Evolutionary conservation across 2,329 filamentous ascomycete species (phyloP), one percentile per base, ranked within the genome.

Genomic region (Pseudogymnoascus sp.): DNA sequence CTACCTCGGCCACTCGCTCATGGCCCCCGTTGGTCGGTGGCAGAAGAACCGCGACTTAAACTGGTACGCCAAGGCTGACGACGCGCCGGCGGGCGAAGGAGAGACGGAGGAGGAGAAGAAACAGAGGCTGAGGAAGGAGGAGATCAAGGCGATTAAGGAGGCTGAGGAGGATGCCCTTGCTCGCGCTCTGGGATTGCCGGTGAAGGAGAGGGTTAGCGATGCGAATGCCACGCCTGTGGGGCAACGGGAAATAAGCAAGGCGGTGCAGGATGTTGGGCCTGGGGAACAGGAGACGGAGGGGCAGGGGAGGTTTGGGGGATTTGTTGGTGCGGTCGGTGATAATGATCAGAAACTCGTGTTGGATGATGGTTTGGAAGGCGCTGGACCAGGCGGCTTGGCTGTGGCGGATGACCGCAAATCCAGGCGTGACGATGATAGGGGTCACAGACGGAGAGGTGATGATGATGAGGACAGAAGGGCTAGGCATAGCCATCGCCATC

Each of bases 161-260:
- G 91, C 89, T 0, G 95, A 99, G 71, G 90, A 96, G 72, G 93
- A 97, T 74, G 95, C 93, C 1, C 88, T 97, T 73, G 87, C 91
- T 2, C 82, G 80, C 49, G 93, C 93, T 0, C 78, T 99, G 61
- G 95, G 95, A 0, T 77, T 97, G 31, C 91, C 91, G 0, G 81
- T 89, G 1, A 83, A 88, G 0, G 77, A 81, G 5, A 80, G 84
- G 60, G 69, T 76, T 62, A 82, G 84, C 59, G 78, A 79, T 0
- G 83, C 82, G 1, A 83, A 81, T 3, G 81, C 83, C 2, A 96
- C 95, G 73, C 84, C 89, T 0, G 75, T 96, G 9, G 88, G 86
- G 41, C 82, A 88, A 28, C 82, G 78, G 2, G 81, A 85, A 63
- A 77, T 86, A n/a, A 78, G 82, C 63, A 80, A 79, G 63, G 81